These are phyloP conservation scores for Waltiozyma sp. DNA, from an alignment of 1,139 yeast genomes.

Conservation along the genomic window DNA sequence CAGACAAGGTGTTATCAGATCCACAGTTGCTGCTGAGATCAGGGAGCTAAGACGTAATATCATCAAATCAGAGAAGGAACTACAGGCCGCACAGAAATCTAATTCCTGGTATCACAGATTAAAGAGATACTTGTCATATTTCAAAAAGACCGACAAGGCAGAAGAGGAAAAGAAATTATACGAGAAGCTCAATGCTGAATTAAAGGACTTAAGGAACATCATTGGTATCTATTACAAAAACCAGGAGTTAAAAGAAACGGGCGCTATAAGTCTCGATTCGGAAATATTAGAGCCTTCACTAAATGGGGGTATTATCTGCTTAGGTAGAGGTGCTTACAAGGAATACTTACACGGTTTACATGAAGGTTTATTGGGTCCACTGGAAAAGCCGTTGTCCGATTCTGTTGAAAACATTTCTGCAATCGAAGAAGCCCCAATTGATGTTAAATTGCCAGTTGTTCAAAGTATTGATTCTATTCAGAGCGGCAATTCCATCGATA, in stretches of 20 bases:
- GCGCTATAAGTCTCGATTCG: conserved; percentile 37
- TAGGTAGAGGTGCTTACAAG: conserved; percentile 93
- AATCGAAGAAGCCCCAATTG: not conserved
- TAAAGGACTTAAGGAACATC: conserved; percentile 42
- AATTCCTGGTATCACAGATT: conserved; percentile 14
- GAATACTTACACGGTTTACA: conserved; percentile 87
- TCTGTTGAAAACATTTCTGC: conserved; percentile 3
- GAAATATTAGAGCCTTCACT: conserved; percentile 26
- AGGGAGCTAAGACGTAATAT: conserved; percentile 50
- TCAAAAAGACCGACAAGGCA: conserved; percentile 2
- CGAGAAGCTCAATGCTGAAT: conserved; percentile 25
- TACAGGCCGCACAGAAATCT: conserved; percentile 8
- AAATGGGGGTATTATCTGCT: conserved; percentile 81
- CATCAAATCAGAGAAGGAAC: conserved; percentile 15
- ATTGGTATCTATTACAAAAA: conserved; percentile 45
- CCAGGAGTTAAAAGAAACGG: conserved; percentile 21
- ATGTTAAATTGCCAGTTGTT: not conserved
- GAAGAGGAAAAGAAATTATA: conserved; percentile 17
- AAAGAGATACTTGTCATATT: conserved; percentile 9
- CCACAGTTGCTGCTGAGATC: conserved; percentile 71
- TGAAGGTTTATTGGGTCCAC: conserved; percentile 90
- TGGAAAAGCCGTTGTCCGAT: conserved; percentile 46
- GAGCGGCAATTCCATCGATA: not conserved
- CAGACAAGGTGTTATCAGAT: conserved; percentile 83
- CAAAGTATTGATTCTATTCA: not conserved